These are phyloP conservation scores for Schizosaccharomyces versatilis DNA, from an alignment of 1,139 yeast genomes.

Conservation along the genomic window DNA sequence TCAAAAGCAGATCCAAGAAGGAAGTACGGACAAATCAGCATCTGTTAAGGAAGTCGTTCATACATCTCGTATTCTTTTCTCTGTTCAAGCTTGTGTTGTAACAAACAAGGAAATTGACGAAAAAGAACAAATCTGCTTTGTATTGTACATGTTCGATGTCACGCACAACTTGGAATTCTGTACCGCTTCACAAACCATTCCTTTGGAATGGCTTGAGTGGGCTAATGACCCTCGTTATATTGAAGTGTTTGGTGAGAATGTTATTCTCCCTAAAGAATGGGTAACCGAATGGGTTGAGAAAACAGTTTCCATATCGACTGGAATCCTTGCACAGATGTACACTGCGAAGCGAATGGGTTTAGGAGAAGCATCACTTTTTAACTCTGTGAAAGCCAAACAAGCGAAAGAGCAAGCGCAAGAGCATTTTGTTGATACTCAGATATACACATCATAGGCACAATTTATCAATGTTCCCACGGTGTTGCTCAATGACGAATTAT, in stretches of 20 bases:
- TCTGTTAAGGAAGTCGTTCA: neutral
- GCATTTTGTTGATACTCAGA: neutral
- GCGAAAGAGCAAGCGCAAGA: neutral
- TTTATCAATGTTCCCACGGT: no score
- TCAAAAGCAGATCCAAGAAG: conserved; percentile 23
- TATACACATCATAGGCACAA: no score
- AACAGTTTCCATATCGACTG: conserved; percentile 58
- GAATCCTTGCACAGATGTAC: conserved; percentile 73
- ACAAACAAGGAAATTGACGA: conserved; percentile 18
- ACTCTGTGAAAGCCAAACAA: neutral
- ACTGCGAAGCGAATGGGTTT: conserved; percentile 78
- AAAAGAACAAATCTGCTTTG: conserved; percentile 23
- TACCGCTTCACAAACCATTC: conserved; percentile 74
- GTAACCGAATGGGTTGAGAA: conserved; percentile 80
- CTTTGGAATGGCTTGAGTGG: conserved; percentile 77
- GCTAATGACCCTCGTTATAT: conserved; percentile 23
- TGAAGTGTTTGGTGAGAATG: conserved; percentile 18
- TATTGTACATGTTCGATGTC: conserved; percentile 52
- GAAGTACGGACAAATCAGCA: conserved; percentile 13
- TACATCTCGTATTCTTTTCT: neutral
- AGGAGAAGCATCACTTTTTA: conserved; percentile 11
- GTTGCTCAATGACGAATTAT: no score
- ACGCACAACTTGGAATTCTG: conserved; percentile 53
- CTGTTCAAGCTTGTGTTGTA: conserved; percentile 11
- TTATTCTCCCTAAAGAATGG: conserved; percentile 64